Conservation (phyloP, 331 rosid genomes). For the Quercus lobata region DNA sequence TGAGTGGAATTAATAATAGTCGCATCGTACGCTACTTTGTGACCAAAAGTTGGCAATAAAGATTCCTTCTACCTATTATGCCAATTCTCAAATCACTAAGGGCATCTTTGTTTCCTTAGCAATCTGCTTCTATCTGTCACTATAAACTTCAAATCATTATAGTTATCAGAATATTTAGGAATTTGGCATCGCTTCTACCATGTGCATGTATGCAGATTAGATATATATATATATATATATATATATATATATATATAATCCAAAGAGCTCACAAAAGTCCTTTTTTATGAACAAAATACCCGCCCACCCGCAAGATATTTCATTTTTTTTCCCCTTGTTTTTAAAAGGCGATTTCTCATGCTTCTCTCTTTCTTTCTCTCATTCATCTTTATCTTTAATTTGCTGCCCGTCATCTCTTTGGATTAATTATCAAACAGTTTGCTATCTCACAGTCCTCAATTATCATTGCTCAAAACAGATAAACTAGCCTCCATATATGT, state of each 20-base stretch:
- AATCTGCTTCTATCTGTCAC: background rate
- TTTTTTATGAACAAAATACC: too few relatives aligned
- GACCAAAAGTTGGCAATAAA: background rate
- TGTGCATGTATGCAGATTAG: too few relatives aligned
- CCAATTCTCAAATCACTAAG: too few relatives aligned
- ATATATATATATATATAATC: too few relatives aligned
- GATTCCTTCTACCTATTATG: background rate
- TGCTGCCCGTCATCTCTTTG: background rate
- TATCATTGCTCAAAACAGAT: background rate
- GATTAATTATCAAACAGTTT: background rate
- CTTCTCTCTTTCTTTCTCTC: background rate
- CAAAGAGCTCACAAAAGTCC: too few relatives aligned
- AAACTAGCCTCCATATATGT: background rate
- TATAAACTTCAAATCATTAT: background rate
- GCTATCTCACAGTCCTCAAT: background rate
- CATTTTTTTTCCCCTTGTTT: too few relatives aligned
- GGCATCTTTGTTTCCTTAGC: background rate
- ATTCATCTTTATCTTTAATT: background rate
- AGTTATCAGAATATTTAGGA: background rate
- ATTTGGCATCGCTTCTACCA: background rate
- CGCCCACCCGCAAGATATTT: too few relatives aligned
- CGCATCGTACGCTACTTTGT: background rate
- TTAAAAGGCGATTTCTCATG: too few relatives aligned
- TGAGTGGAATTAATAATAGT: background rate
- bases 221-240: too few relatives aligned